Conservation (phyloP, 331 rosid species). For the Acacia pycnantha region DNA sequence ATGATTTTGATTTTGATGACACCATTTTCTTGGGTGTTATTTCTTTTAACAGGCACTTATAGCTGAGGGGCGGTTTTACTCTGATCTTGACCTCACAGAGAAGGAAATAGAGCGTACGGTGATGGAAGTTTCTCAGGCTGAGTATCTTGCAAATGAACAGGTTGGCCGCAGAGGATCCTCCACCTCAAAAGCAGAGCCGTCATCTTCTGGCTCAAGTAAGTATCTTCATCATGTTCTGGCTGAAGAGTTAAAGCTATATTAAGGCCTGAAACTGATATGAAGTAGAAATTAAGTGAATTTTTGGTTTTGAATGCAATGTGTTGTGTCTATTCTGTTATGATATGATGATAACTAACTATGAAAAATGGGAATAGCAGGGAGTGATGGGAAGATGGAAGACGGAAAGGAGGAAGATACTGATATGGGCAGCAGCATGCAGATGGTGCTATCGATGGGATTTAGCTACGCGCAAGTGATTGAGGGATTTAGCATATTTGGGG, state of each 20-base stretch:
- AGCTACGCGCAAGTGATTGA: slow-evolving; percentile 77
- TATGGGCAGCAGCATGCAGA: slow-evolving; percentile 67
- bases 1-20: background rate
- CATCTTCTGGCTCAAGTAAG: slow-evolving; percentile 72
- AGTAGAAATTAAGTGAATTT: background rate
- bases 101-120: slow-evolving; percentile 78
- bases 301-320: background rate
- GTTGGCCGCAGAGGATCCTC: slow-evolving; percentile 51
- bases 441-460: slow-evolving; percentile 87
- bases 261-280: background rate
- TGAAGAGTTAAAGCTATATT: background rate
- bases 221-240: background rate
- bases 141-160: slow-evolving; percentile 54
- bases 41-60: slow-evolving; percentile 56
- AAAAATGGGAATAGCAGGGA: slow-evolving; percentile 36
- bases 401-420: slow-evolving; percentile 47
- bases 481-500: slow-evolving; percentile 94
- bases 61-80: slow-evolving; percentile 75
- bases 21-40: background rate
- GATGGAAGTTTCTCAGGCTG: slow-evolving; percentile 70
- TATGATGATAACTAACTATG: background rate
- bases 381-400: slow-evolving; percentile 35
- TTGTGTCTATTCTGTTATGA: background rate
- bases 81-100: slow-evolving; percentile 76
- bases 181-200: slow-evolving; percentile 65